These are phyloP conservation scores for Piper longum DNA, from an alignment of 164 flowering plant species.

Conservation along the genomic window DNA sequence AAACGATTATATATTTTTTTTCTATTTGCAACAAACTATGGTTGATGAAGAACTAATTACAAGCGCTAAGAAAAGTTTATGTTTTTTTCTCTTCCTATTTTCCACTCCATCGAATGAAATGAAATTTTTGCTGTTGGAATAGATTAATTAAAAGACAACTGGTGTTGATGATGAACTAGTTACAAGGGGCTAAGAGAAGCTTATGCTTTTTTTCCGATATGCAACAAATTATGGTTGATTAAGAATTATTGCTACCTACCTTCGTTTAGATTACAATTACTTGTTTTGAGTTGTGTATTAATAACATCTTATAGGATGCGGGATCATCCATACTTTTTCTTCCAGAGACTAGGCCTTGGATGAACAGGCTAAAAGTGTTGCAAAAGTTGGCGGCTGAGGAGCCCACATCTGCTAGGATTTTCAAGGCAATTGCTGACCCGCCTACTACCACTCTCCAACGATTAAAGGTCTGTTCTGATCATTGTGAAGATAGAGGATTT, in stretches of 20 bases:
- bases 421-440: constrained; percentile 95
- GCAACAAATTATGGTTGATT: background rate
- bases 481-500: background rate
- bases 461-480: constrained; percentile 44
- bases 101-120: background rate
- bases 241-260: background rate
- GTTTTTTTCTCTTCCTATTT: no score
- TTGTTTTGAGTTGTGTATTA: constrained; percentile 1
- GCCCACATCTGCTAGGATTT: constrained; percentile 52
- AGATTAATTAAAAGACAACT: no score
- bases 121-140: no score
- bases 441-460: constrained; percentile 98
- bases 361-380: constrained; percentile 65
- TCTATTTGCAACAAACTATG: no score
- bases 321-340: constrained; percentile 10
- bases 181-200: background rate
- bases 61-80: no score
- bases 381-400: constrained; percentile 42
- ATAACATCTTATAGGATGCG: constrained; percentile 8
- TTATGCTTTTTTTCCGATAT: no score
- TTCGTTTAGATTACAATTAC: background rate
- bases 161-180: no score
- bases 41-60: no score
- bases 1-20: no score
- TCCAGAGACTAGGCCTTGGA: constrained; percentile 83